phyloP scores from a whole-genome alignment of 2,329 filamentous ascomycete genomes.

The Penicillium sp. region DNA sequence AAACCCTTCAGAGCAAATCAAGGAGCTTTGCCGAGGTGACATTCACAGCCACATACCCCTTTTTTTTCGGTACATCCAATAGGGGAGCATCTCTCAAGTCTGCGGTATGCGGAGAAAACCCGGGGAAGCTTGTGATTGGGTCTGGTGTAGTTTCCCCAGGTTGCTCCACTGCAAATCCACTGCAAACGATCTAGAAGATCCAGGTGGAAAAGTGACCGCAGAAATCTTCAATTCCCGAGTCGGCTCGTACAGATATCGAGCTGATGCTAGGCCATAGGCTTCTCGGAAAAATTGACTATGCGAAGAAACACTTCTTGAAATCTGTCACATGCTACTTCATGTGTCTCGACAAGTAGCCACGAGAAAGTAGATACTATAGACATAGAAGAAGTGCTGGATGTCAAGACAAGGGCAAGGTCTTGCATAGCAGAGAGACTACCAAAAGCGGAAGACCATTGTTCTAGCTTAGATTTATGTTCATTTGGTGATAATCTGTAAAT shows the following conservation, averaged over 20 bases:
- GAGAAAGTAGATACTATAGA: not conserved
- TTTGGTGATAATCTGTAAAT: not conserved
- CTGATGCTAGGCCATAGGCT: too few relatives aligned
- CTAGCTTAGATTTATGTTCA: not conserved
- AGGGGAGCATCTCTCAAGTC: not conserved
- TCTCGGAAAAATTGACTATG: too few relatives aligned
- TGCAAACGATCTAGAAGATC: conserved; percentile 3
- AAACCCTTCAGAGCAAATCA: not conserved
- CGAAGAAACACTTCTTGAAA: too few relatives aligned
- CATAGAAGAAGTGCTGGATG: not conserved
- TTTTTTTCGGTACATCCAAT: not conserved
- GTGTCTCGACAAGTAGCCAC: too few relatives aligned
- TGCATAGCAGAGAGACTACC: not conserved
- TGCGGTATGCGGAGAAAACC: conserved; percentile 12
- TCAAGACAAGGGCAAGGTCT: not conserved
- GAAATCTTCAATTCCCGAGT: not conserved
- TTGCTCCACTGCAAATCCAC: not conserved
- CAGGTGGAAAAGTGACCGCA: not conserved
- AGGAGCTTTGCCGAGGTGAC: conserved; percentile 8
- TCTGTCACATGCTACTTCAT: too few relatives aligned
- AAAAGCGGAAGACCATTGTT: not conserved
- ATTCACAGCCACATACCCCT: conserved; percentile 1
- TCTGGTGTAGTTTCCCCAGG: not conserved
- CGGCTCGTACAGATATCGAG: too few relatives aligned
- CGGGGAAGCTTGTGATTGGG: conserved; percentile 4